A percentile compares a stretch with the other conserved stretches of the same genome.
Evolutionary conservation across 83 land plant species (phyloP).

Genomic region (Larix sibirica): DNA sequence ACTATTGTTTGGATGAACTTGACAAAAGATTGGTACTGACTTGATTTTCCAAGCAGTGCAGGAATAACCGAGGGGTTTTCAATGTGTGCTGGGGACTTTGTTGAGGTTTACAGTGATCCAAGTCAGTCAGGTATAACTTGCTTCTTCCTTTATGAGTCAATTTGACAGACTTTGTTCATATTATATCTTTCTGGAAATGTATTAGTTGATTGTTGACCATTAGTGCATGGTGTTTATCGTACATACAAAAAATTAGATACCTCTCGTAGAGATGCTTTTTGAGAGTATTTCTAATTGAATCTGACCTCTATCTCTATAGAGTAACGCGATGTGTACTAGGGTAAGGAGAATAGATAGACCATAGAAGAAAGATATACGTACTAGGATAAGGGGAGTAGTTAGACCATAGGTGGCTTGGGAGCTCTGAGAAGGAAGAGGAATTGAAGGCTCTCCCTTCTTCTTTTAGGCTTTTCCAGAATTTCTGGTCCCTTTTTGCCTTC

Average conservation of each 20-base stretch:
- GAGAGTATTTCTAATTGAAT: neutral
- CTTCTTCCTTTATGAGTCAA: neutral
- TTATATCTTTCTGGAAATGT: neutral
- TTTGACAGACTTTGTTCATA: neutral
- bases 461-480: no score
- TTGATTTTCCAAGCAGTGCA: slow-evolving; percentile 61
- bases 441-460: no score
- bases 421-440: no score
- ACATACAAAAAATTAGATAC: neutral
- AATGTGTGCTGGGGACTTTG: slow-evolving; percentile 99
- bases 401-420: no score
- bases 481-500: no score
- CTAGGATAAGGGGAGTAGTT: no score
- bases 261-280: neutral
- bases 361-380: no score
- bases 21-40: neutral
- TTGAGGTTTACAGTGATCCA: slow-evolving; percentile 89
- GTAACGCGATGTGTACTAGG: no score
- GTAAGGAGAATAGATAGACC: no score
- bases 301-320: neutral
- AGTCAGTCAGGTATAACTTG: slow-evolving; percentile 70
- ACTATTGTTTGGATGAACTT: neutral
- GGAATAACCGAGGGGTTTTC: slow-evolving; percentile 98
- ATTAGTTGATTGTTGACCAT: neutral
- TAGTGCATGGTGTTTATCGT: neutral